Conservation (phyloP, 371 early-diverging fungal genomes). For the Furculomyces boomerangus region DNA sequence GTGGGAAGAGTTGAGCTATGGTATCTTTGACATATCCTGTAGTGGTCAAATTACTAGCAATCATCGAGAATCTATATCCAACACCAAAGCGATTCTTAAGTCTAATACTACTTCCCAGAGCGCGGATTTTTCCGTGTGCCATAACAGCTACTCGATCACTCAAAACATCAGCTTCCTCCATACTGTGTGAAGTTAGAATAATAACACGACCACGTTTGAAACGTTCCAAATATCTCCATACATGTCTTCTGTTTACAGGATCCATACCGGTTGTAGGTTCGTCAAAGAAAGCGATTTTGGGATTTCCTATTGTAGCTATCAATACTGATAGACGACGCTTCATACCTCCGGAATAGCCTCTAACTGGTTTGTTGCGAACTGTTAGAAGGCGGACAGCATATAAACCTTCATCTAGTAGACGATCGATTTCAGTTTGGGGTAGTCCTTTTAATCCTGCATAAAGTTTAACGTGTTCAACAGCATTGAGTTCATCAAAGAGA, state of each 20-base stretch:
- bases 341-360: conserved; percentile 48
- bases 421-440: conserved; percentile 22
- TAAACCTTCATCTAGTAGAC: conserved; percentile 26
- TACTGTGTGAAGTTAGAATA: conserved; percentile 43
- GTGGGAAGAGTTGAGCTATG: conserved; percentile 26
- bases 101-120: conserved; percentile 35
- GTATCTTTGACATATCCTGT: conserved; percentile 23
- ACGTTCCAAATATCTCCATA: conserved; percentile 43
- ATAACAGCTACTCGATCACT: conserved; percentile 43
- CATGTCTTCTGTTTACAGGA: conserved; percentile 41
- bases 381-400: conserved; percentile 28
- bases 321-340: conserved; percentile 47
- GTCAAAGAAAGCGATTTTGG: conserved; percentile 62
- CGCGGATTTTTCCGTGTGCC: conserved; percentile 48
- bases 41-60: conserved; percentile 15
- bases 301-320: conserved; percentile 55
- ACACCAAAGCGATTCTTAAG: conserved; percentile 48
- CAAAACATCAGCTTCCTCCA: conserved; percentile 63
- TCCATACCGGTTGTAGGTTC: conserved; percentile 74
- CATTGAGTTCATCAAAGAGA: conserved; percentile 57
- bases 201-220: conserved; percentile 39
- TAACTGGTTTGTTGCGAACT: conserved; percentile 29
- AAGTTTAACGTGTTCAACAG: conserved; percentile 48
- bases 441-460: conserved; percentile 54
- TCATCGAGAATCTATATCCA: conserved; percentile 28